Evolutionary conservation across 2,329 filamentous ascomycete species (phyloP), one percentile per base, ranked within the genome.

Genomic region (Curvularia sp.): DNA sequence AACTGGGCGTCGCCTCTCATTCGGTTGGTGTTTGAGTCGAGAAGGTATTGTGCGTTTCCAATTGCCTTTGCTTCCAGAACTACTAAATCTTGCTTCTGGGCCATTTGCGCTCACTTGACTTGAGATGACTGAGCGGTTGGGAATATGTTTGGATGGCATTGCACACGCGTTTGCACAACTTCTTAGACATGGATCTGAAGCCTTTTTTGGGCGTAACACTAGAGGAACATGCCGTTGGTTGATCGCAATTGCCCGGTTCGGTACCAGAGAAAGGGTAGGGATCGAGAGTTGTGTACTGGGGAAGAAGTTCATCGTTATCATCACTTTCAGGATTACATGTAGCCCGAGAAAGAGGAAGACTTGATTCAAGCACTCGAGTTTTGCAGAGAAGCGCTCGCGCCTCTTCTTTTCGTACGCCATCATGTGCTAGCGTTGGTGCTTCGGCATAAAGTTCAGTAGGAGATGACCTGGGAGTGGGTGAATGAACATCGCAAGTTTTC

Each of bases 111-210:
- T 56, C 49, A 57, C 9, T 35, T 48, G 7, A 31, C 38, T 22
- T 53, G 49, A 20, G 31, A 44, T 31, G 38, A 54, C 18, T 50
- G 49, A 9, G 48, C 41, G 18, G 38, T 22, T n/a, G 38, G 20
- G 41, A 49, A 49, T 9, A 57, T 33, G n/a, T 57, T 43, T 33
- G 44, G 20, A 55, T 42, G n/a, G 53, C 43, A 12, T 49, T 57
- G 5, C 38, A 49, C 44, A 60, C 5, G 20, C 26, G 46, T 18
- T 49, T 57, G 22, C 49, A 20, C n/a, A 57, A 10, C 8, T 49
- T 60, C 13, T 44, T 31, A 35, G 53, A 44, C 31, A 44, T 49
- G 43, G 22, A 33, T 33, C 39, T 60, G 1, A 53, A 9, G 1
- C 44, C 38, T 10, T 53, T 35, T 30, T 35, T 56, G 18, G 42